Percentiles rank a stretch among this genome's conserved stretches.
Conservation (phyloP, 225 moss, liverwort and hornwort genomes). For the Straminergon stramineum region DNA sequence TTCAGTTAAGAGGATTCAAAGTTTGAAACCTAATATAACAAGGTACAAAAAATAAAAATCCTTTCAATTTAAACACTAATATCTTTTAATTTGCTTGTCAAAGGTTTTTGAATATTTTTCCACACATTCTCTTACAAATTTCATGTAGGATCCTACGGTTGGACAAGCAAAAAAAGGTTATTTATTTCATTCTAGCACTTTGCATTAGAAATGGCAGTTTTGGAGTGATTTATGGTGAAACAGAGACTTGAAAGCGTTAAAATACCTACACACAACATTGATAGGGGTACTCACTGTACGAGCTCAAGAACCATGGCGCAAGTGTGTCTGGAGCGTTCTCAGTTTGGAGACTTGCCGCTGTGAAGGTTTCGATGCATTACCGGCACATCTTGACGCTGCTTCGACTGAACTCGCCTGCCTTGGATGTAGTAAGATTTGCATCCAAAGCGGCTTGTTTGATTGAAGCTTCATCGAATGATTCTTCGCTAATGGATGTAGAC, state of each 20-base stretch:
- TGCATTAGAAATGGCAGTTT: not conserved
- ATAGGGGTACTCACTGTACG: not conserved
- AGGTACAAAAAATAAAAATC: not conserved
- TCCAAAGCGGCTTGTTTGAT: not conserved
- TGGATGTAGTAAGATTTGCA: not conserved
- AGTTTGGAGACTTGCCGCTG: not conserved
- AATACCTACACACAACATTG: not conserved
- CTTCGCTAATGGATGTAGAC: not conserved
- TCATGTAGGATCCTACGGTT: rapidly evolving
- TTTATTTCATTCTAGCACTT: not conserved
- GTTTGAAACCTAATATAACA: not conserved
- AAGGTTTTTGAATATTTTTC: not conserved
- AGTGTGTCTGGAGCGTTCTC: not conserved
- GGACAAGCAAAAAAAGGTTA: not conserved
- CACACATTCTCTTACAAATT: not conserved
- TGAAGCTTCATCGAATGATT: not conserved
- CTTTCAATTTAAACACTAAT: not conserved
- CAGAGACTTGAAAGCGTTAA: too few relatives aligned
- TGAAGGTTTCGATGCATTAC: not conserved
- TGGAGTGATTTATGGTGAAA: not conserved
- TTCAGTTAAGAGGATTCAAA: not conserved
- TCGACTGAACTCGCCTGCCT: not conserved
- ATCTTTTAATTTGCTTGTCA: not conserved
- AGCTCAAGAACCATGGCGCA: not conserved
- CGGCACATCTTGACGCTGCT: not conserved